phyloP scores from a whole-genome alignment of 1,139 yeast genomes.

The Candida pseudoviswanathii region DNA sequence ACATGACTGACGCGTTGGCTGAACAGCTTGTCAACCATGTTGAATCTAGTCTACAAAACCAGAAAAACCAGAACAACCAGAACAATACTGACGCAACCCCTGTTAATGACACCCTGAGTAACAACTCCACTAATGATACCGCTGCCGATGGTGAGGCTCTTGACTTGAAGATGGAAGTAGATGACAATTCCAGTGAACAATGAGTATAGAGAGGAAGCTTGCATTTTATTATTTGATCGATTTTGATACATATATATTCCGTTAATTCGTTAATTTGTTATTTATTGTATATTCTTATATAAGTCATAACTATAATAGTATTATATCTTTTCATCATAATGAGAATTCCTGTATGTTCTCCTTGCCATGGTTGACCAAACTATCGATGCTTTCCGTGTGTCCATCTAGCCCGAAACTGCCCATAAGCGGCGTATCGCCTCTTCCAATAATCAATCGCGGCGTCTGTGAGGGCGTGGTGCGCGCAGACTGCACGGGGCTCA shows the following conservation, averaged over 20 bases:
- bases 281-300: constrained; percentile 2
- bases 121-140: background rate
- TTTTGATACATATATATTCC: background rate
- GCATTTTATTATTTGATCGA: background rate
- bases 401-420: constrained; percentile 24
- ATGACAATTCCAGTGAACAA: background rate
- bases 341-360: constrained; percentile 38
- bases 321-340: constrained; percentile 7
- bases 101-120: background rate
- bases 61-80: too few species aligned
- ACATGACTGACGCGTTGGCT: constrained; percentile 1
- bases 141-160: background rate
- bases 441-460: constrained; percentile 47
- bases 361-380: constrained; percentile 29
- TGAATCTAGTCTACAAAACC: background rate
- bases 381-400: constrained; percentile 26
- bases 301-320: background rate
- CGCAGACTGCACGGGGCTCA: constrained; percentile 12
- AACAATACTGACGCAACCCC: background rate
- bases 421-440: constrained; percentile 43
- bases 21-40: constrained; percentile 1
- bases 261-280: background rate
- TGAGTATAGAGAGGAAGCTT: background rate
- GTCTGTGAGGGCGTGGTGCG: constrained; percentile 21
- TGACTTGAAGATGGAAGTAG: background rate